Percentiles rank a stretch among this genome's conserved stretches.
phyloP scores from a whole-genome alignment of 2,329 filamentous ascomycete species.

The Sordariomycetes sp. region DNA sequence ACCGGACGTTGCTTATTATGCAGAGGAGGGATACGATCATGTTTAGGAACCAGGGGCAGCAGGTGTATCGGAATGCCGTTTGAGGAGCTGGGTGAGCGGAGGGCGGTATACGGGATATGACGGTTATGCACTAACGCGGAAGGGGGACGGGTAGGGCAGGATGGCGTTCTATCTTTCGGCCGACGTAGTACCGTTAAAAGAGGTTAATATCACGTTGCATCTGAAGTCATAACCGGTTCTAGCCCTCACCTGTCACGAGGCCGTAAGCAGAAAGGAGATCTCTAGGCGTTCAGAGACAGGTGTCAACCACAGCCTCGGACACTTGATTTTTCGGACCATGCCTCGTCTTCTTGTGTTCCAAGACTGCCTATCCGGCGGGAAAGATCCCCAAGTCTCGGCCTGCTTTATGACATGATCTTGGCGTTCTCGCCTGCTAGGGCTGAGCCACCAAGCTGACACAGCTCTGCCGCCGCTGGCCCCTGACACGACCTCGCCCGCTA shows the following conservation, averaged over 20 bases:
- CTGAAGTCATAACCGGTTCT: background rate
- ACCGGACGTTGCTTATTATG: slow-evolving; percentile 74
- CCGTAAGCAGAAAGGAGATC: too few species aligned
- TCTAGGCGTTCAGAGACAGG: too few species aligned
- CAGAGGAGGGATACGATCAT: slow-evolving; percentile 81
- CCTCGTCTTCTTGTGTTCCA: too few species aligned
- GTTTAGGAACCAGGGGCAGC: slow-evolving; percentile 64
- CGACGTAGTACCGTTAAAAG: background rate
- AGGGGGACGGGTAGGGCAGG: background rate
- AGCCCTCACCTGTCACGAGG: background rate
- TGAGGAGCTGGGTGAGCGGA: slow-evolving; percentile 17
- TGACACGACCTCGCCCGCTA: too few species aligned
- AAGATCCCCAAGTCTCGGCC: too few species aligned
- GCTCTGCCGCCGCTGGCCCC: too few species aligned
- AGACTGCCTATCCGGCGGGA: too few species aligned
- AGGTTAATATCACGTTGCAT: background rate
- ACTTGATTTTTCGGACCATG: too few species aligned
- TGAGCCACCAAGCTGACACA: too few species aligned
- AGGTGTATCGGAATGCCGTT: slow-evolving; percentile 64
- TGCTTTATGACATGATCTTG: too few species aligned
- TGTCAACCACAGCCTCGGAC: too few species aligned
- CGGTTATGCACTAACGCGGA: background rate
- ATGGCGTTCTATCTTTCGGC: background rate
- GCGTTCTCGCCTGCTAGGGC: too few species aligned
- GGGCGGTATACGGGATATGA: background rate